These are phyloP conservation scores for Tubosaeta sp. DNA, from an alignment of 768 basidiomycete species.

Conservation along the genomic window DNA sequence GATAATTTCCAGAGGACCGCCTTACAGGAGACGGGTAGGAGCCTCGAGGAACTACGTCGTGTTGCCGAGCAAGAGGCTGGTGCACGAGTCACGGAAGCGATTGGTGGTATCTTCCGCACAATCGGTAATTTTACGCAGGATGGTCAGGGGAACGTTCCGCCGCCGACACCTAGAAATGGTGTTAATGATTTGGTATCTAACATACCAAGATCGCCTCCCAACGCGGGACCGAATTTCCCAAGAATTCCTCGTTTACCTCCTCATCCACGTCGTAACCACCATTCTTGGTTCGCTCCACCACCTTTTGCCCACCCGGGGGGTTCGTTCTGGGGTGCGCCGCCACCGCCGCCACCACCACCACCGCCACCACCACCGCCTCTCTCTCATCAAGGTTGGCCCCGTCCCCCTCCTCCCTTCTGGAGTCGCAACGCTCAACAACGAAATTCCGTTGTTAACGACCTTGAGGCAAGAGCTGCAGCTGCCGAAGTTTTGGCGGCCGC, in stretches of 20 bases:
- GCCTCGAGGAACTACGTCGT: conserved; percentile 44
- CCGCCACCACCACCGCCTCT: conserved; percentile 1
- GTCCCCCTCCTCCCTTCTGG: conserved; percentile 21
- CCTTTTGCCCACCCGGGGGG: conserved; percentile 4
- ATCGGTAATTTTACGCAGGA: conserved; percentile 38
- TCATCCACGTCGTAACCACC: conserved; percentile 17
- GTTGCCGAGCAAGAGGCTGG: conserved; percentile 63
- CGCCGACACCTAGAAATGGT: conserved; percentile 1
- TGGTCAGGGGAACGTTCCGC: conserved; percentile 6
- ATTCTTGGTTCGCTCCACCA: conserved; percentile 23
- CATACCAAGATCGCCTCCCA: conserved; percentile 5
- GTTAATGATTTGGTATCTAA: background rate
- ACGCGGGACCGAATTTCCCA: conserved; percentile 10
- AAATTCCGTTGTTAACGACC: background rate
- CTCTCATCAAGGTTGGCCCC: conserved; percentile 21
- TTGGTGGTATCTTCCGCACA: conserved; percentile 54
- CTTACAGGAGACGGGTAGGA: conserved; percentile 32
- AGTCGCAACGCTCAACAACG: conserved; percentile 3
- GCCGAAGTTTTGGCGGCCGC: conserved; percentile 17
- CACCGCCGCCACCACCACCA: conserved; percentile 20
- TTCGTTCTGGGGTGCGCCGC: conserved; percentile 18
- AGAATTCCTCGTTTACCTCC: conserved; percentile 16
- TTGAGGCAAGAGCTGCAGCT: conserved; percentile 9
- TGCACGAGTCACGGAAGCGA: conserved; percentile 55
- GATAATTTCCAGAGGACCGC: conserved; percentile 49